These are phyloP conservation scores for Pseudogymnoascus sp. DNA, from an alignment of 2,329 filamentous ascomycete genomes.

Conservation along the genomic window DNA sequence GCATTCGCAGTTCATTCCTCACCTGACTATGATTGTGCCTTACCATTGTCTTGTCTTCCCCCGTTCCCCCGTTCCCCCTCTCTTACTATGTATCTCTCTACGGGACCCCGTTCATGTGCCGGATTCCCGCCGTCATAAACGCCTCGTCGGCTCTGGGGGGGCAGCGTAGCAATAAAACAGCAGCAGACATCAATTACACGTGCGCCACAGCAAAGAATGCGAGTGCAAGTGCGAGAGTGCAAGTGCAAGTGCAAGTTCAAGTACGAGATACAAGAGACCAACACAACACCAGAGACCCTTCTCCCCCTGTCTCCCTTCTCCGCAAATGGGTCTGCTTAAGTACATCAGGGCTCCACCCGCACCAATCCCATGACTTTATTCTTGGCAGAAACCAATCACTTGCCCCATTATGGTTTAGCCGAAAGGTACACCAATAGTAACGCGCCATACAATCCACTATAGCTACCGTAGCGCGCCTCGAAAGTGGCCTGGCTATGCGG, in stretches of 20 bases:
- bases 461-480: neutral
- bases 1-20: neutral
- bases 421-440: neutral
- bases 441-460: neutral
- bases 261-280: too few relatives aligned
- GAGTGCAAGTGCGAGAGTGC: too few relatives aligned
- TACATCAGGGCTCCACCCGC: neutral
- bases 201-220: neutral
- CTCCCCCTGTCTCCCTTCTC: neutral
- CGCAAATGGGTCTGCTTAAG: neutral
- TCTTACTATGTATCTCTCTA: neutral
- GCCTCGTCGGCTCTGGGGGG: neutral
- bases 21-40: neutral
- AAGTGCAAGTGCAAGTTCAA: too few relatives aligned
- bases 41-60: neutral
- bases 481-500: neutral
- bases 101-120: neutral
- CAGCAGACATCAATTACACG: neutral
- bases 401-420: neutral
- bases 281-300: neutral
- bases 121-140: neutral
- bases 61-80: too few relatives aligned
- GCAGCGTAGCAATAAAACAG: too few relatives aligned
- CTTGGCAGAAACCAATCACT: neutral
- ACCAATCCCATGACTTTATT: neutral